These are phyloP conservation scores for Capsicum baccatum DNA, from an alignment of 257 asterid genomes.

Conservation along the genomic window DNA sequence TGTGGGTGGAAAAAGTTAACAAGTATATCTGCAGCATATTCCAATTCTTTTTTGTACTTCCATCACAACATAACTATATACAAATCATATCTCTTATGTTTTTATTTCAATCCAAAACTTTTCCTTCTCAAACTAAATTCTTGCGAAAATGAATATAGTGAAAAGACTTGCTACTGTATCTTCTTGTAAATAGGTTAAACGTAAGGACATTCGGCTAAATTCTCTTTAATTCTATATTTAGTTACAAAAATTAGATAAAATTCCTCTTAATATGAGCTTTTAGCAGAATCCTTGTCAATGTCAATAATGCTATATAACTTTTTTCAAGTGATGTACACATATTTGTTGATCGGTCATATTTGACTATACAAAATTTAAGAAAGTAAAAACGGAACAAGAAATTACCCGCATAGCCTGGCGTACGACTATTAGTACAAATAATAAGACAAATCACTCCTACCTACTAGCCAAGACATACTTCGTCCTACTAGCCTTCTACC, in stretches of 20 bases:
- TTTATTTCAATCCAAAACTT: neutral
- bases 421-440: too few species aligned
- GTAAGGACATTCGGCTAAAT: neutral
- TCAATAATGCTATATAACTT: neutral
- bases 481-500: too few species aligned
- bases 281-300: constrained; percentile 3
- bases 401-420: too few species aligned
- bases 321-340: neutral
- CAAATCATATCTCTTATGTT: neutral
- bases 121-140: neutral
- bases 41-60: too few species aligned
- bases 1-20: too few species aligned
- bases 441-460: too few species aligned
- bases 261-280: constrained; percentile 25
- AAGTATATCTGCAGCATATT: too few species aligned
- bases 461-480: too few species aligned
- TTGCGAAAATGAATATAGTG: neutral
- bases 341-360: neutral
- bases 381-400: neutral
- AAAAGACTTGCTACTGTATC: neutral
- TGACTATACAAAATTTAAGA: neutral
- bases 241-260: neutral
- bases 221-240: neutral
- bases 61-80: neutral
- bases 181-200: neutral